phyloP scores from a whole-genome alignment of 208 protist species.

The Acanthamoeba rhysodes region DNA sequence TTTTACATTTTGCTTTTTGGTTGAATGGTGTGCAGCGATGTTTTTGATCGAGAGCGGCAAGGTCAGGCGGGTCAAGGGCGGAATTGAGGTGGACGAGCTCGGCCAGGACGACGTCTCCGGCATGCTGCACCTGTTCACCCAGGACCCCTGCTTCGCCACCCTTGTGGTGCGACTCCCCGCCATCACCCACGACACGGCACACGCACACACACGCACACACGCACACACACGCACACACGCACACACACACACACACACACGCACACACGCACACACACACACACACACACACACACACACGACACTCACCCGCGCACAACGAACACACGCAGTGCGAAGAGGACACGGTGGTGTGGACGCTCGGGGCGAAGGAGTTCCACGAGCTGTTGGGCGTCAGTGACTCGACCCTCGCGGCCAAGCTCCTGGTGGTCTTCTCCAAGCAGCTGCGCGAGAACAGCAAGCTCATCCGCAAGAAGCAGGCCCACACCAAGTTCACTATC shows the following conservation, averaged over 20 bases:
- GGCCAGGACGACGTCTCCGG: conserved; percentile 52
- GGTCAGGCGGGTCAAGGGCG: conserved; percentile 26
- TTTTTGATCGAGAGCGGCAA: conserved; percentile 70
- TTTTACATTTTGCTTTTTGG: too few relatives aligned
- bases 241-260: neutral
- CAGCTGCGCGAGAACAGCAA: conserved; percentile 70
- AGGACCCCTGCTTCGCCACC: conserved; percentile 58
- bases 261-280: neutral
- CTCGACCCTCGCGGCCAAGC: conserved; percentile 9
- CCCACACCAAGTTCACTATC: neutral
- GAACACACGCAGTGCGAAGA: neutral
- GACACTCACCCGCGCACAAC: neutral
- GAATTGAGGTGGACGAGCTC: conserved; percentile 46
- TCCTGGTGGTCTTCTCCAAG: conserved; percentile 18
- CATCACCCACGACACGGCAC: neutral
- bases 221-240: neutral
- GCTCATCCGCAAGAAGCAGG: neutral
- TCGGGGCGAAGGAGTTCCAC: conserved; percentile 24
- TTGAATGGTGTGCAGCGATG: neutral
- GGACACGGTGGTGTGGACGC: conserved; percentile 50
- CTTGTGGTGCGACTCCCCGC: conserved; percentile 19
- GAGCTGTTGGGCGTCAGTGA: conserved; percentile 29
- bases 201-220: neutral
- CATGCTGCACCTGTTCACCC: conserved; percentile 70
- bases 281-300: neutral